Evolutionary conservation across 176 grass and related monocot species (phyloP).

Genomic region (Thinopyrum elongatum): DNA sequence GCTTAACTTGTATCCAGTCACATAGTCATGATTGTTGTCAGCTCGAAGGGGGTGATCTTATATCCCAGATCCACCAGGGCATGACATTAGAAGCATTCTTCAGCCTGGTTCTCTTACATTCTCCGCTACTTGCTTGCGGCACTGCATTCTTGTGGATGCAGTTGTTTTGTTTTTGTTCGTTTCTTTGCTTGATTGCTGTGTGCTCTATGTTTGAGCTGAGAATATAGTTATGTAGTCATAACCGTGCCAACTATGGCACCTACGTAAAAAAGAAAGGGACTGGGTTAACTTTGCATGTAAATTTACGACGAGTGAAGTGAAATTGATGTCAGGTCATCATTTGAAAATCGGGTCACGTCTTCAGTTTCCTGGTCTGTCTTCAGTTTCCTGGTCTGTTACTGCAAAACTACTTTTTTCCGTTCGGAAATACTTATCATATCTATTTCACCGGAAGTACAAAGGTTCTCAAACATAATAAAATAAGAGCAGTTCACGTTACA

Average conservation of each 20-base stretch:
- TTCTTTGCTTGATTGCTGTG: slow-evolving; percentile 9
- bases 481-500: too few relatives aligned
- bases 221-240: background rate
- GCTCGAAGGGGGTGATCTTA: slow-evolving; percentile 54
- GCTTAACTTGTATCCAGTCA: slow-evolving; percentile 31
- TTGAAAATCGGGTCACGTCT: too few relatives aligned
- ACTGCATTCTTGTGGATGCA: slow-evolving; percentile 27
- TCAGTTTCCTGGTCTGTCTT: too few relatives aligned
- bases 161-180: slow-evolving; percentile 2
- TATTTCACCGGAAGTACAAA: too few relatives aligned
- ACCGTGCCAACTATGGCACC: background rate
- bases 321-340: too few relatives aligned
- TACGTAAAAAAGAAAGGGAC: background rate
- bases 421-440: too few relatives aligned
- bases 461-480: too few relatives aligned
- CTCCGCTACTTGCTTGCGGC: background rate
- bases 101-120: background rate
- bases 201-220: slow-evolving; percentile 6
- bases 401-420: too few relatives aligned
- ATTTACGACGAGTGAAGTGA: background rate
- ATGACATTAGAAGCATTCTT: slow-evolving; percentile 39
- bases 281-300: background rate
- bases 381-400: too few relatives aligned
- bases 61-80: slow-evolving; percentile 52
- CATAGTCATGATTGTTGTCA: slow-evolving; percentile 30